Evolutionary conservation across 805 yeast genomes (phyloP).

Genomic region (Wickerhamiella musiphila): DNA sequence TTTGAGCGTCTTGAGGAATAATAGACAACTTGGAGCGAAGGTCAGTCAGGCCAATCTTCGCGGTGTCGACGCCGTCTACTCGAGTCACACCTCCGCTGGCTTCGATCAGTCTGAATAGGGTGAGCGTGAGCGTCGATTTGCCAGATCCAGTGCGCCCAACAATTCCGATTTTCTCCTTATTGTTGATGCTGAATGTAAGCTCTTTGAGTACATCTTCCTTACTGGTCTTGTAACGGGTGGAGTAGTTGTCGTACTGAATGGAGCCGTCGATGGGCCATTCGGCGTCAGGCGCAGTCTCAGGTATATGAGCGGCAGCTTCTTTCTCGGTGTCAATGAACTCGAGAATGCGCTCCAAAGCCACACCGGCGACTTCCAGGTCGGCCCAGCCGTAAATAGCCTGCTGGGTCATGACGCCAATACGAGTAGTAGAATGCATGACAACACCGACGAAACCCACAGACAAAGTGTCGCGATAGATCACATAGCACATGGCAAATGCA

Average conservation of each 20-base stretch:
- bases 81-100: conserved; percentile 46
- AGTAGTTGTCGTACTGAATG: conserved; percentile 49
- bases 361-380: conserved; percentile 83
- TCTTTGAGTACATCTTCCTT: conserved; percentile 62
- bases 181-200: conserved; percentile 42
- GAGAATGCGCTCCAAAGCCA: conserved; percentile 65
- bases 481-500: conserved; percentile 52
- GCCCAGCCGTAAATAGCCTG: conserved; percentile 90
- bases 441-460: conserved; percentile 82
- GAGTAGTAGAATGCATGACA: conserved; percentile 70
- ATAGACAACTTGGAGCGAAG: conserved; percentile 63
- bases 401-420: conserved; percentile 68
- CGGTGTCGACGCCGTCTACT: conserved; percentile 57
- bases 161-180: conserved; percentile 77
- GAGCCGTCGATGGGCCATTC: conserved; percentile 64
- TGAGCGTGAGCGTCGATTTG: conserved; percentile 67
- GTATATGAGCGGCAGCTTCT: conserved; percentile 71
- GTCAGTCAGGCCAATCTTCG: conserved; percentile 55
- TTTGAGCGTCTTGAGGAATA: conserved; percentile 90
- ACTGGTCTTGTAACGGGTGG: conserved; percentile 65
- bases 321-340: conserved; percentile 61
- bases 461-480: conserved; percentile 40
- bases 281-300: conserved; percentile 45
- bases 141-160: conserved; percentile 98
- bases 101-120: conserved; percentile 73